Base-by-base conservation (phyloP, 768 basidiomycete species). In the Mycena amicta region DNA sequence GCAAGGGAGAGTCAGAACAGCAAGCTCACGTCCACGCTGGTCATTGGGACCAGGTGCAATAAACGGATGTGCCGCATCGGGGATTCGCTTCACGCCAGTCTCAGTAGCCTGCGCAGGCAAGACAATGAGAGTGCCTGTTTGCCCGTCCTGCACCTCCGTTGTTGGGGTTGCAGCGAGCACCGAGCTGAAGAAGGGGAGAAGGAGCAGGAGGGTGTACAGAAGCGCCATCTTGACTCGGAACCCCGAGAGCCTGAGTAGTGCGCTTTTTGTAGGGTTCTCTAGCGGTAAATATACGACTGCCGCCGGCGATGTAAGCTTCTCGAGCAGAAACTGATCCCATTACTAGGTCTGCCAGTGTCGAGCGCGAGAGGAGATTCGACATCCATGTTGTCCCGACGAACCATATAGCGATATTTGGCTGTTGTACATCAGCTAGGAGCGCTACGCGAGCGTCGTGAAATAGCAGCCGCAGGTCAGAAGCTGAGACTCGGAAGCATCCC, bases 21-120 rank as follows among this genome's bases (percentile, higher is more conserved):
- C 25, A 50, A 28, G 18, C 41, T 50, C 59, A 40, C 57, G 57
- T 20, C 57, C 57, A 33, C 57, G 57, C 33, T 52, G 51, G 51
- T 58, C 59, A 51, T 49, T 47, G n/a, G 55, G 55, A 41, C 59
- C 59, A 20, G 59, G 59, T 8, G 54, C 59, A 49, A 61, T 61
- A 50, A 56, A 61, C 27, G 59, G 55, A 45, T 61, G 59, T 27
- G 27, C 59, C 20, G 55, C 30, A 56, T 61, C 59, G 43, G 57
- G 57, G 52, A 58, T 58, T 33, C 46, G 41, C 12, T 58, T 58
- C 51, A 49, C 31, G 27, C 57, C 57, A 46, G 57, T 58, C 22
- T 52, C 41, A 29, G 52, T 53, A 28, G 57, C 40, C 41, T 52
- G 56, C 25, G 51, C 28, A 23, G 56, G 56, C 30, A 57, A 31